These are phyloP conservation scores for Sporisorium iseilematis-ciliati DNA, from an alignment of 1,284 basidiomycete genomes.

Conservation along the genomic window DNA sequence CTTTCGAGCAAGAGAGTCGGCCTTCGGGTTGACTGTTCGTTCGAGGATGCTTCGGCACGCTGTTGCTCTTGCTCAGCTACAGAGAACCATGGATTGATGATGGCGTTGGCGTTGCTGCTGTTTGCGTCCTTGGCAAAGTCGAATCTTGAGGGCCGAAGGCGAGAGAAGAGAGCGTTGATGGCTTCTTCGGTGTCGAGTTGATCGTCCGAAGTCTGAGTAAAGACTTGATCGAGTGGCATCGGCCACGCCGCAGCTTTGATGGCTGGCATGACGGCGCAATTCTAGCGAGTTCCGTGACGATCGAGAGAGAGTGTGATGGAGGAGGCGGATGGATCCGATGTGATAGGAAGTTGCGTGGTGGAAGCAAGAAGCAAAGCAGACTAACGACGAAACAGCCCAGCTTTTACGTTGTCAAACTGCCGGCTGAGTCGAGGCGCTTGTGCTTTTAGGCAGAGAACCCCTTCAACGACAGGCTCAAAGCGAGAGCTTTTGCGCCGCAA, in stretches of 20 bases:
- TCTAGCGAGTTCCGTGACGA: background rate
- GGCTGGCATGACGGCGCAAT: conserved; percentile 27
- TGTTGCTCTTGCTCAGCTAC: conserved; percentile 27
- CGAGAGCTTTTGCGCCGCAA: background rate
- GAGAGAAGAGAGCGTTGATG: conserved; percentile 56
- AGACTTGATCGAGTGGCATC: conserved; percentile 55
- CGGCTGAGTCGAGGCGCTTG: background rate
- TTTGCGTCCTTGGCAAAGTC: conserved; percentile 33
- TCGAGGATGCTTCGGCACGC: conserved; percentile 10
- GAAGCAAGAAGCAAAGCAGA: background rate
- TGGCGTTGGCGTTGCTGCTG: background rate
- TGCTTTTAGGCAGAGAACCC: too few species aligned
- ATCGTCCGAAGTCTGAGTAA: conserved; percentile 60
- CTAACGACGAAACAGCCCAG: background rate
- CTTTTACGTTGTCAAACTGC: background rate
- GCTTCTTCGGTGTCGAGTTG: conserved; percentile 59
- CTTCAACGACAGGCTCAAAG: background rate
- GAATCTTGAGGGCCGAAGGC: conserved; percentile 18
- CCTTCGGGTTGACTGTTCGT: conserved; percentile 16
- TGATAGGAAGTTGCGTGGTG: background rate
- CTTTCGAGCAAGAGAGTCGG: conserved; percentile 53
- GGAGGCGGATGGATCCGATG: background rate
- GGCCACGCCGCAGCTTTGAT: conserved; percentile 48
- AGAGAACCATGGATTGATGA: conserved; percentile 51
- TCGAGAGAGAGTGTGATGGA: background rate